Evolutionary conservation across 768 basidiomycete species (phyloP).

Genomic region (Tubosaeta brunneosetosa): DNA sequence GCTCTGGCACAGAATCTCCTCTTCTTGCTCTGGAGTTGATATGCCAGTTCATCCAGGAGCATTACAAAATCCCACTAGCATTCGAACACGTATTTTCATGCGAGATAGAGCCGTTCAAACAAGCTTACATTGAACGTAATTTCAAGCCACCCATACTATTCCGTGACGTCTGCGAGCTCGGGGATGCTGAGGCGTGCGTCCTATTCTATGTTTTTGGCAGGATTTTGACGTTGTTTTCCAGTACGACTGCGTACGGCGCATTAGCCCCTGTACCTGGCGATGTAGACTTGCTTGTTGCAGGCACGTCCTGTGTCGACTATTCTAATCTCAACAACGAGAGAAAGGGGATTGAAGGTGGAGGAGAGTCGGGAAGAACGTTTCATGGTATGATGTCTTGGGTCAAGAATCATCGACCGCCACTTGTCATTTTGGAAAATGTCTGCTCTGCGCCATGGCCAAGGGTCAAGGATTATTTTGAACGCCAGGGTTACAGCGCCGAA

Average conservation of each 20-base stretch:
- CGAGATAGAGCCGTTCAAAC: constrained; percentile 96
- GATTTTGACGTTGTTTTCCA: constrained; percentile 28
- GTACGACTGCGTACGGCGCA: constrained; percentile 90
- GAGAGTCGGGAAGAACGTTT: constrained; percentile 92
- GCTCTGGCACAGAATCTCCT: constrained; percentile 93
- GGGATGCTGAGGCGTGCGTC: constrained; percentile 69
- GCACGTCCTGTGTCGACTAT: constrained; percentile 95
- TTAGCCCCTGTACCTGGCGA: constrained; percentile 82
- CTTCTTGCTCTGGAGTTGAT: constrained; percentile 86
- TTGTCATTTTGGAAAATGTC: constrained; percentile 96
- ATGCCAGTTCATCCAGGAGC: constrained; percentile 66
- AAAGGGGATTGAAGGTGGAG: constrained; percentile 83
- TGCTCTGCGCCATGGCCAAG: constrained; percentile 82
- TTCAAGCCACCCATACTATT: constrained; percentile 91
- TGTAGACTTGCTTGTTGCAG: constrained; percentile 86
- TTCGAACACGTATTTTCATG: constrained; percentile 95
- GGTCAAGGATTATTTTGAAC: constrained; percentile 72
- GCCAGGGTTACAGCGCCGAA: constrained; percentile 70
- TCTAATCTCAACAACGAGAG: constrained; percentile 94
- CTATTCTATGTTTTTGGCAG: background rate
- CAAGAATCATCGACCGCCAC: constrained; percentile 73
- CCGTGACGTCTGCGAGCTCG: constrained; percentile 90
- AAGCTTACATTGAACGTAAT: constrained; percentile 95
- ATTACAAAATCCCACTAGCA: constrained; percentile 58
- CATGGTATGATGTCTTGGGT: constrained; percentile 95